phyloP scores from a whole-genome alignment of 2,329 filamentous ascomycete species.

The Pseudogymnoascus sp. region DNA sequence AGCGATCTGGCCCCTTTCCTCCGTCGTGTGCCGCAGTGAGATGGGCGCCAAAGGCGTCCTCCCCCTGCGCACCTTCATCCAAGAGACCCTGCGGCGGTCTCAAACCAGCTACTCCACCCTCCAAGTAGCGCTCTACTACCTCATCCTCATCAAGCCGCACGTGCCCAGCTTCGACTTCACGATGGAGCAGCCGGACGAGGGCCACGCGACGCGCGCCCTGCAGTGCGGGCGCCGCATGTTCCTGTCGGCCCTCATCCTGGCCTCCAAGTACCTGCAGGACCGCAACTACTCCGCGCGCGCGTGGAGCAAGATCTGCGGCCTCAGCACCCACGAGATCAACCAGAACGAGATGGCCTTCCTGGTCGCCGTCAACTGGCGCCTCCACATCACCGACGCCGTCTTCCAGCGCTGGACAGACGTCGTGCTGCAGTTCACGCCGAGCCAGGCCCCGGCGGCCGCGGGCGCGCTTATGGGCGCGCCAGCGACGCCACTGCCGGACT shows the following conservation, averaged over 20 bases:
- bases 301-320: conserved; percentile 98
- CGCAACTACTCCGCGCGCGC: conserved; percentile 95
- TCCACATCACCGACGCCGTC: conserved; percentile 82
- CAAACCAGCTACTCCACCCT: conserved; percentile 96
- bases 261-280: conserved; percentile 96
- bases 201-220: conserved; percentile 67
- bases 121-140: conserved; percentile 92
- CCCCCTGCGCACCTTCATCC: conserved; percentile 90
- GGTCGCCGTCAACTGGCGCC: conserved; percentile 82
- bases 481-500: conserved; percentile 29
- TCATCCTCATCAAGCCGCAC: conserved; percentile 87
- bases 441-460: conserved; percentile 30
- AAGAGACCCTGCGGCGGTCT: conserved; percentile 91
- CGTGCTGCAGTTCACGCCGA: conserved; percentile 69
- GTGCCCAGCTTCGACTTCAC: conserved; percentile 80
- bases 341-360: conserved; percentile 93
- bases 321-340: conserved; percentile 90
- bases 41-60: conserved; percentile 70
- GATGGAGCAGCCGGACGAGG: conserved; percentile 73
- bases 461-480: neutral
- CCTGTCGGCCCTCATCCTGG: conserved; percentile 84
- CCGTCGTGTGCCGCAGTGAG: conserved; percentile 68
- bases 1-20: conserved; percentile 91
- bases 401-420: conserved; percentile 95
- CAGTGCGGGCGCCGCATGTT: conserved; percentile 98